These are phyloP conservation scores for Tinospora cordifolia DNA, from an alignment of 164 flowering plant species.

Conservation along the genomic window DNA sequence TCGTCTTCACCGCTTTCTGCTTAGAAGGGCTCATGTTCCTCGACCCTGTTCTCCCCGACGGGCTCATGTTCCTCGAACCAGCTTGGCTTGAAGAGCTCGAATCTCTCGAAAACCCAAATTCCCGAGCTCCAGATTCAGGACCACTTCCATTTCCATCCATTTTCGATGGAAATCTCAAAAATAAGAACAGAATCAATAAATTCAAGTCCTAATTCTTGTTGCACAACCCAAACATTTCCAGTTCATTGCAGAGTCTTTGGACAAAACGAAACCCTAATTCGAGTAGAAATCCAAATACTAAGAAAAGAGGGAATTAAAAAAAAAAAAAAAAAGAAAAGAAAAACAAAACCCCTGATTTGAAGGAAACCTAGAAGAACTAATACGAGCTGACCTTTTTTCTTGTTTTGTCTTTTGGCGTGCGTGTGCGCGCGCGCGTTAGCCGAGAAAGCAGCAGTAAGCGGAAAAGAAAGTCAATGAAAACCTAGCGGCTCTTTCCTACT, in stretches of 20 bases:
- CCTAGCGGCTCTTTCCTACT: neutral
- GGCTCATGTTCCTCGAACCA: conserved; percentile 65
- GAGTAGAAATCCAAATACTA: neutral
- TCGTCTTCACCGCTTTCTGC: conserved; percentile 73
- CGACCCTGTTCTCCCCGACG: conserved; percentile 54
- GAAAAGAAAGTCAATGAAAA: neutral
- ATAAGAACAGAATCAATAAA: neutral
- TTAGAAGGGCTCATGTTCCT: conserved; percentile 83
- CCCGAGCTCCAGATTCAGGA: conserved; percentile 31
- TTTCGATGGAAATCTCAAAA: neutral
- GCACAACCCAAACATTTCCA: neutral
- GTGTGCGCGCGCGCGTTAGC: no score
- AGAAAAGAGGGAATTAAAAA: no score
- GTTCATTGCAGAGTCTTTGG: neutral
- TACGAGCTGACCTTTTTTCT: neutral
- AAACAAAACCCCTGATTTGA: no score
- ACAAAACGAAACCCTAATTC: neutral
- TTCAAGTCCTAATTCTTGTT: neutral
- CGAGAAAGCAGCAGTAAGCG: neutral
- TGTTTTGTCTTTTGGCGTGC: neutral
- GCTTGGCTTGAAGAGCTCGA: conserved; percentile 30
- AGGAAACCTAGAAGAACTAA: neutral
- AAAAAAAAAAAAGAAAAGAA: no score
- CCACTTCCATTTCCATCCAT: conserved; percentile 39
- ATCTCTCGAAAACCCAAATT: conserved; percentile 26